These are phyloP conservation scores for Neurospora discreta DNA, from an alignment of 495 filamentous ascomycete species.

Conservation along the genomic window DNA sequence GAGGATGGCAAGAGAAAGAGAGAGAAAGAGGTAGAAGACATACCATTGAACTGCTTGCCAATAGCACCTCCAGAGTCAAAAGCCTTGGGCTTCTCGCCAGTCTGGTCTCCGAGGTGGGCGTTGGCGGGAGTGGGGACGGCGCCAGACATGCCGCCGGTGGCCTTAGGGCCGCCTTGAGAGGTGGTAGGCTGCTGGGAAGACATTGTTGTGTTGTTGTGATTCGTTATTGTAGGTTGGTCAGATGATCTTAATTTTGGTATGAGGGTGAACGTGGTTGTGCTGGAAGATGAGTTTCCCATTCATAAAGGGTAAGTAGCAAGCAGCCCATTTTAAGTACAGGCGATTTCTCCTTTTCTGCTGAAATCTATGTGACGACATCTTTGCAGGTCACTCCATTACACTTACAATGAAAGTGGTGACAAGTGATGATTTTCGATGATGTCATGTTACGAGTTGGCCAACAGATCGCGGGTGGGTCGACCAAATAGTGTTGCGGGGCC, in stretches of 20 bases:
- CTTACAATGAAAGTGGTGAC: background rate
- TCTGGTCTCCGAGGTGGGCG: conserved; percentile 2
- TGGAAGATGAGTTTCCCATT: background rate
- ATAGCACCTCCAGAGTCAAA: conserved; percentile 26
- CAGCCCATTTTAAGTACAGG: background rate
- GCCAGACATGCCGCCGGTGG: conserved; percentile 13
- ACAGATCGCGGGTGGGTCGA: background rate
- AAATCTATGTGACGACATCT: background rate
- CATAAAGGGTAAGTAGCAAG: background rate
- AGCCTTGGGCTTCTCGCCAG: conserved; percentile 12
- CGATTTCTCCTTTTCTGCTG: background rate
- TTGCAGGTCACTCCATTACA: no score
- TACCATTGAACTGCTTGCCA: conserved; percentile 29
- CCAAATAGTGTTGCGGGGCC: background rate
- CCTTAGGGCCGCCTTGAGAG: conserved; percentile 9
- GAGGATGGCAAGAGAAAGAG: background rate
- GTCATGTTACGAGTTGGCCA: conserved; percentile 3
- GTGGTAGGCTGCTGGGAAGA: conserved; percentile 1
- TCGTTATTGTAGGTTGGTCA: background rate
- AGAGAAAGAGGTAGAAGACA: background rate
- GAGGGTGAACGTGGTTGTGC: background rate
- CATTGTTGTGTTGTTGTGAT: background rate
- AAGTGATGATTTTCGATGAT: conserved; percentile 4
- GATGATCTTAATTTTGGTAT: background rate
- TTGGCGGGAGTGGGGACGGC: conserved; percentile 13